A percentile compares a stretch with the other conserved stretches of the same genome.
Evolutionary conservation across 352 stramenopile genomes (phyloP).

Genomic region (Globisporangium parvum): DNA sequence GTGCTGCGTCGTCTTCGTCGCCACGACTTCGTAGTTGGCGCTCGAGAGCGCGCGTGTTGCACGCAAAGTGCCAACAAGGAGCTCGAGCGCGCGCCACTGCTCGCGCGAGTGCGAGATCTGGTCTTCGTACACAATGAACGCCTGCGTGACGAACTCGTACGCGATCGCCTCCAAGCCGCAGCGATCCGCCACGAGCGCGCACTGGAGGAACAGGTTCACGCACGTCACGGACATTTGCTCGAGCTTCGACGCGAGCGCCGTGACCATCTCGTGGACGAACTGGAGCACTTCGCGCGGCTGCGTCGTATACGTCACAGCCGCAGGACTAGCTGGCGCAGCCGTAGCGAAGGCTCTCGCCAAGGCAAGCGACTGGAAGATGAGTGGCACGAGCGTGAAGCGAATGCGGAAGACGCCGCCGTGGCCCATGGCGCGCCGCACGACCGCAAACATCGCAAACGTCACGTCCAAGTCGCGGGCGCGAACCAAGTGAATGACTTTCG

Average conservation of each 20-base stretch:
- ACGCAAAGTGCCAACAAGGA: constrained; percentile 89
- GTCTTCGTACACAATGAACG: constrained; percentile 97
- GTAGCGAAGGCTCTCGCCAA: constrained; percentile 57
- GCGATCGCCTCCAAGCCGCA: constrained; percentile 88
- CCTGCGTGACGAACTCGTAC: constrained; percentile 95
- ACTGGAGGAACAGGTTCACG: constrained; percentile 94
- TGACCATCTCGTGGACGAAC: constrained; percentile 97
- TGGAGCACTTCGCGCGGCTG: constrained; percentile 94
- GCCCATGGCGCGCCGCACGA: constrained; percentile 67
- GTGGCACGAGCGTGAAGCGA: constrained; percentile 87
- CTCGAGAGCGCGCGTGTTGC: constrained; percentile 71
- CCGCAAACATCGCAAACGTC: constrained; percentile 50
- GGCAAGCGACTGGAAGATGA: constrained; percentile 89
- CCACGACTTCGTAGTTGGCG: constrained; percentile 92
- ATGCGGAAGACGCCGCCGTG: constrained; percentile 88
- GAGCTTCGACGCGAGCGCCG: constrained; percentile 80
- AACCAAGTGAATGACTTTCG: constrained; percentile 93
- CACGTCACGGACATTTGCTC: constrained; percentile 65
- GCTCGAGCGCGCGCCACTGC: constrained; percentile 85
- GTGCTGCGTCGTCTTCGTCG: constrained; percentile 97
- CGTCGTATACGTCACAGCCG: constrained; percentile 8
- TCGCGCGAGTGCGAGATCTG: constrained; percentile 89
- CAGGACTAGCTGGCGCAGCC: constrained; percentile 6
- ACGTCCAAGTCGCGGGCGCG: constrained; percentile 61
- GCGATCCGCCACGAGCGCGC: constrained; percentile 84